Conservation (phyloP, 768 basidiomycete genomes). For the Termitomyces sp. region DNA sequence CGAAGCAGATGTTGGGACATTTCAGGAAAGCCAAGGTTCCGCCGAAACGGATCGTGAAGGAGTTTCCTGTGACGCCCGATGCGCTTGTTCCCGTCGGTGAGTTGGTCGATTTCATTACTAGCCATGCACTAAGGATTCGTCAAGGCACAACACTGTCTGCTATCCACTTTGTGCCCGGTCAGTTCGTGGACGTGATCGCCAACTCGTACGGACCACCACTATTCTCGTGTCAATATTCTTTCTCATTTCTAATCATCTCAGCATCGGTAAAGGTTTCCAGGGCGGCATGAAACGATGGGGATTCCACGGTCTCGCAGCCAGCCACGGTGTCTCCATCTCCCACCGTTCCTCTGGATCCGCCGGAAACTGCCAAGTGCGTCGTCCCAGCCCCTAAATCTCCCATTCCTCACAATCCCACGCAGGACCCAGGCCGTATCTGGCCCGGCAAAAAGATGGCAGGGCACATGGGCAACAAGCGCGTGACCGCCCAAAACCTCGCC, state of each 20-base stretch:
- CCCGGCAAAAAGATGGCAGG: slow-evolving; percentile 99
- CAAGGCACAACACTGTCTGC: slow-evolving; percentile 87
- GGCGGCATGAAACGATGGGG: slow-evolving; percentile 97
- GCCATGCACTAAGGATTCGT: not conserved
- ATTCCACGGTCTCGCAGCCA: slow-evolving; percentile 86
- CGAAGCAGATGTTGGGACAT: slow-evolving; percentile 83
- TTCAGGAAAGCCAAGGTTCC: slow-evolving; percentile 79
- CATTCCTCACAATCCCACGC: not conserved
- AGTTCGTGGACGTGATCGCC: slow-evolving; percentile 88
- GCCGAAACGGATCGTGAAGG: slow-evolving; percentile 81
- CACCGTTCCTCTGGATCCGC: slow-evolving; percentile 93
- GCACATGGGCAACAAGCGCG: slow-evolving; percentile 78
- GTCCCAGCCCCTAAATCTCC: not conserved
- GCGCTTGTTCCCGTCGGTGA: slow-evolving; percentile 87
- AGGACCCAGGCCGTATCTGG: slow-evolving; percentile 96
- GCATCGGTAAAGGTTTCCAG: slow-evolving; percentile 96
- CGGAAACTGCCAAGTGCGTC: slow-evolving; percentile 85
- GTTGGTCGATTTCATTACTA: slow-evolving; percentile 24
- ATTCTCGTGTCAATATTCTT: too few relatives aligned
- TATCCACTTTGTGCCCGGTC: slow-evolving; percentile 95
- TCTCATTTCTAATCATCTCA: slow-evolving; percentile 25
- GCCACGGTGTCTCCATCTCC: slow-evolving; percentile 94
- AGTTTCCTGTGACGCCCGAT: slow-evolving; percentile 86
- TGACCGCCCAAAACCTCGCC: slow-evolving; percentile 83
- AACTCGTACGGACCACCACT: slow-evolving; percentile 67